Evolutionary conservation across 805 yeast species (phyloP), one percentile per base, ranked within the genome.

Genomic region (Cyberlindnera xishuangbannaensis): DNA sequence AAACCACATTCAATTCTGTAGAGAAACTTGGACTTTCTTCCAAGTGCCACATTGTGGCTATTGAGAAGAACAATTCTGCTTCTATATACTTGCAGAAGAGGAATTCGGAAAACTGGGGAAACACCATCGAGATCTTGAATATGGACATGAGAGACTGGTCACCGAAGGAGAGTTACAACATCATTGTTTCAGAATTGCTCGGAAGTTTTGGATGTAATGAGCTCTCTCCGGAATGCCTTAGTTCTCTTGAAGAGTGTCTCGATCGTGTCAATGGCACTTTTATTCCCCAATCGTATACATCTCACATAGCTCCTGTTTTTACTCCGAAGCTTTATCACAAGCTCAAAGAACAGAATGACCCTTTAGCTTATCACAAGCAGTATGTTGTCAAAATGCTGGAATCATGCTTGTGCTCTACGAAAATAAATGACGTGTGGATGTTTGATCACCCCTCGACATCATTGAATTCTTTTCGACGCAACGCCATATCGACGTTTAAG

Each of bases 171-270:
- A 60, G 62, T 13, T 66, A 69, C 36, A 70, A 83, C 49, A 48
- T 88, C 27, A 69, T 87, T 7, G 67, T 90, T 2, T 81, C 94
- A 27, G 97, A 88, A 54, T 61, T 90, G 7, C 56, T 88, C 18
- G 97, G 97, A 6, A 83, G 95, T 12, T 83, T 90, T 60, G 97
- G 95, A 4, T 90, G 94, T 55, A 90, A 88, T 56, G 97, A 88
- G 53, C 64, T 85, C 13, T 70, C 84, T 7, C 97, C 97, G 0
- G 97, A 88, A 53, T 78, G 92, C 37, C 55, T 85, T 3, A 62
- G 61, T 28, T 59, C 67, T 1, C 48, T 66, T 13, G 69, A 71
- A 32, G 42, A 48, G 30, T 45, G 73, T 56, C 45, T 70, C 55
- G 33, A 58, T 15, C 55, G 54, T 7, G 37, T 45, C 9, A 37